phyloP scores from a whole-genome alignment of 106 monocot species.

The Dactylorhiza incarnata region DNA sequence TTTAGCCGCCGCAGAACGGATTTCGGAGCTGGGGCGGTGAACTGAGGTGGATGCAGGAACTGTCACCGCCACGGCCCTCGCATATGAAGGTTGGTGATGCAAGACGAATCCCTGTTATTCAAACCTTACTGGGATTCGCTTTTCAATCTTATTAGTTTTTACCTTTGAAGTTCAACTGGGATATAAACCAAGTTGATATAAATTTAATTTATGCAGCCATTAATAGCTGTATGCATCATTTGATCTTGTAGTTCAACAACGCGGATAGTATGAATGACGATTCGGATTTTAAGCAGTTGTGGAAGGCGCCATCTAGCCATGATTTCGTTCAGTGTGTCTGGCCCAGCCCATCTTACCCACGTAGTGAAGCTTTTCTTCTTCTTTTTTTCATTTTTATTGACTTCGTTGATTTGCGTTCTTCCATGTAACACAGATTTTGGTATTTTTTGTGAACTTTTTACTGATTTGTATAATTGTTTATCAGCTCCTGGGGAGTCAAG shows the following conservation, averaged over 20 bases:
- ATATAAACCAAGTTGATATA: not conserved
- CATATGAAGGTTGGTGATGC: conserved; percentile 23
- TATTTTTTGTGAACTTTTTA: not conserved
- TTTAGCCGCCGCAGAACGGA: conserved; percentile 27
- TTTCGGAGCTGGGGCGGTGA: conserved; percentile 19
- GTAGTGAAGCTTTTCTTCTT: conserved; percentile 24
- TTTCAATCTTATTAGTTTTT: not conserved
- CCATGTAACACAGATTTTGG: not conserved
- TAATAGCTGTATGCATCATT: conserved; percentile 23
- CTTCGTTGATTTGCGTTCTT: not conserved
- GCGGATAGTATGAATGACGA: conserved; percentile 23
- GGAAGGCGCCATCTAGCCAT: conserved; percentile 49
- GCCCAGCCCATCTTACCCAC: conserved; percentile 31
- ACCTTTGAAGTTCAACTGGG: not conserved
- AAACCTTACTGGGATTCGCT: conserved; percentile 1
- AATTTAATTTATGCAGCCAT: not conserved
- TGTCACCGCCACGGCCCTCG: conserved; percentile 30
- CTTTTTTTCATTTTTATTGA: not conserved
- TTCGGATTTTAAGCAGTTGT: conserved; percentile 45
- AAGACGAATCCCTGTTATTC: not conserved
- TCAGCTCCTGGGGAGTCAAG: conserved; percentile 50
- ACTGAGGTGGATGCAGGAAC: conserved; percentile 45
- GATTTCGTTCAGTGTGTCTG: conserved; percentile 49
- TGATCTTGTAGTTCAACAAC: conserved; percentile 53
- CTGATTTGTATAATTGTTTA: conserved; percentile 13